Evolutionary conservation across 2,329 filamentous ascomycete genomes (phyloP).

Genomic region (Scedosporium dehoogii): DNA sequence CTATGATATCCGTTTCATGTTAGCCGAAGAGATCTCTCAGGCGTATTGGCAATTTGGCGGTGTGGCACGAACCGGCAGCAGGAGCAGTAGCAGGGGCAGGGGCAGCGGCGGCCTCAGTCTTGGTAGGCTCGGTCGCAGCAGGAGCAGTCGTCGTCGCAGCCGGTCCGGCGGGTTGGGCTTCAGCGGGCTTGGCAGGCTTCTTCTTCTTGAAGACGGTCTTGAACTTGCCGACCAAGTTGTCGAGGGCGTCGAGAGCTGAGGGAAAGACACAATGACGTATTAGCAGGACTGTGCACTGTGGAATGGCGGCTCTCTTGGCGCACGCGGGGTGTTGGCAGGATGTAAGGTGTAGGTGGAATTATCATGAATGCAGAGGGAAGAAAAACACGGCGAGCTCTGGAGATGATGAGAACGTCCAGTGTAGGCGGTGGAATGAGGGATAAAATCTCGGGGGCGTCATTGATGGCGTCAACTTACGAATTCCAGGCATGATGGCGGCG

Average conservation of each 20-base stretch:
- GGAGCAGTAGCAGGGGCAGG: not conserved
- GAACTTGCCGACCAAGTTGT: slow-evolving; percentile 47
- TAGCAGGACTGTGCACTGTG: not conserved
- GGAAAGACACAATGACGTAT: slow-evolving; percentile 4
- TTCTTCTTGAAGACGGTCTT: slow-evolving; percentile 43
- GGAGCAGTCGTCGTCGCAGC: slow-evolving; percentile 11
- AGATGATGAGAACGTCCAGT: too few species aligned
- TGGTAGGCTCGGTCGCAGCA: slow-evolving; percentile 9
- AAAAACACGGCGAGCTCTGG: not conserved
- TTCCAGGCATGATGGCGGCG: slow-evolving; percentile 35
- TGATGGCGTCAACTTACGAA: slow-evolving; percentile 32
- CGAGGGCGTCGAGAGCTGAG: slow-evolving; percentile 38
- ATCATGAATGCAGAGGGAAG: not conserved
- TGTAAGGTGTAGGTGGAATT: not conserved
- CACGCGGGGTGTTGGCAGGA: not conserved
- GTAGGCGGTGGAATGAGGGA: not conserved
- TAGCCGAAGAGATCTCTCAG: not conserved
- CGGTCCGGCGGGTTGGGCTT: not conserved
- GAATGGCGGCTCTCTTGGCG: not conserved
- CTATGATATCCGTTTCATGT: not conserved
- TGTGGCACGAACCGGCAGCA: not conserved
- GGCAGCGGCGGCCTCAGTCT: slow-evolving; percentile 7
- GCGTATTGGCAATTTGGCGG: not conserved
- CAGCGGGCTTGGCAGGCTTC: slow-evolving; percentile 11
- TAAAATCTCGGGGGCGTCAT: not conserved